Evolutionary conservation across 2,329 filamentous ascomycete species (phyloP).

Genomic region (Ustulina deusta): DNA sequence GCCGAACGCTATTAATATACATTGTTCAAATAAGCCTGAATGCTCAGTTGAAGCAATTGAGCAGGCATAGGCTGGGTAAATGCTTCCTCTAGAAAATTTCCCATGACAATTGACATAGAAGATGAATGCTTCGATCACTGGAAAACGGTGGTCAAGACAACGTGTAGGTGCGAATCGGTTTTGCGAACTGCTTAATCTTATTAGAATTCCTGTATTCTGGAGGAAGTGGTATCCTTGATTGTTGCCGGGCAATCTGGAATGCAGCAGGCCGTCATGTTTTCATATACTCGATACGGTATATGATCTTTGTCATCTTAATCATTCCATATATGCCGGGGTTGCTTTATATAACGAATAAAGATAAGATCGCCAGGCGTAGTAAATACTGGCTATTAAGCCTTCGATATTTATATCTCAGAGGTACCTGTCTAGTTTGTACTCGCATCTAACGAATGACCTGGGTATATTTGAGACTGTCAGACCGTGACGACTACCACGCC

Average conservation of each 20-base stretch:
- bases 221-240: too few relatives aligned
- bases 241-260: too few relatives aligned
- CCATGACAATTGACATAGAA: too few relatives aligned
- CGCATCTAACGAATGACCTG: slow-evolving; percentile 21
- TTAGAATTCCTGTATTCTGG: too few relatives aligned
- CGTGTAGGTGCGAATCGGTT: too few relatives aligned
- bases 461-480: slow-evolving; percentile 1
- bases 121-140: background rate
- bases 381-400: background rate
- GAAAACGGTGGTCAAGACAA: too few relatives aligned
- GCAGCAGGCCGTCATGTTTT: too few relatives aligned
- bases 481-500: background rate
- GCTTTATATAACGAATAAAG: background rate
- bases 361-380: background rate
- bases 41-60: background rate
- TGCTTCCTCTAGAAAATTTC: background rate
- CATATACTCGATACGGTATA: background rate
- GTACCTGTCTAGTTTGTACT: slow-evolving; percentile 3
- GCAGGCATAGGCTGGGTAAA: background rate
- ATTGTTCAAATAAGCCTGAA: background rate
- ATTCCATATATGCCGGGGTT: too few relatives aligned
- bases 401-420: background rate
- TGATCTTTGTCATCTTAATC: background rate
- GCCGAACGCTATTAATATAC: background rate
- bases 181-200: too few relatives aligned